Evolutionary conservation across 495 filamentous ascomycete species (phyloP).

Genomic region (Elasticomyces elasticus): DNA sequence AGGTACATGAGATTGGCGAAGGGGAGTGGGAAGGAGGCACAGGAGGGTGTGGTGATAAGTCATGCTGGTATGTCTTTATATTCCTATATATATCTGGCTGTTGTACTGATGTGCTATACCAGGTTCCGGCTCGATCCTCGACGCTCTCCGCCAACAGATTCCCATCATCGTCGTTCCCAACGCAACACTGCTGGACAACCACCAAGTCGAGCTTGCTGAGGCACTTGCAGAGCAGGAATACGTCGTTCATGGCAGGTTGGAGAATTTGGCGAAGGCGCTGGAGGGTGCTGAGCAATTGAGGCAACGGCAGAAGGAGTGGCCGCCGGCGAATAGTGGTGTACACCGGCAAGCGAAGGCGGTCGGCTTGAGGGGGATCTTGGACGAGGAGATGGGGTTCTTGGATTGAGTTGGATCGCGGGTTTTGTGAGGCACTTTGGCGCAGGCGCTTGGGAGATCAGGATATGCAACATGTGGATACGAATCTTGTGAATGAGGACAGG

Average conservation of each 20-base stretch:
- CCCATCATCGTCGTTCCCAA: conserved; percentile 84
- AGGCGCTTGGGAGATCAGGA: too few species aligned
- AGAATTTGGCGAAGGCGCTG: conserved; percentile 43
- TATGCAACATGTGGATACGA: too few species aligned
- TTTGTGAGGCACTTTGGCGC: too few species aligned
- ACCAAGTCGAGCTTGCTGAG: conserved; percentile 77
- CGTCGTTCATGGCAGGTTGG: conserved; percentile 53
- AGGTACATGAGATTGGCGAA: conserved; percentile 46
- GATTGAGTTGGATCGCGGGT: conserved; percentile 32
- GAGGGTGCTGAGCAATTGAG: conserved; percentile 36
- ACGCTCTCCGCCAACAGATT: conserved; percentile 56
- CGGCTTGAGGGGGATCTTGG: conserved; percentile 42
- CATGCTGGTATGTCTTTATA: conserved; percentile 62
- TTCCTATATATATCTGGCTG: background rate
- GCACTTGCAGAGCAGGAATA: conserved; percentile 60
- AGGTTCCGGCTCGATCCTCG: conserved; percentile 88
- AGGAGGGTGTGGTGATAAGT: conserved; percentile 63
- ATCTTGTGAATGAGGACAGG: too few species aligned
- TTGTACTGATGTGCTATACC: background rate
- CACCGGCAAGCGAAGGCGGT: conserved; percentile 26
- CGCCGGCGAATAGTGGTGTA: conserved; percentile 37
- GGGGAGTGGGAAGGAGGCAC: conserved; percentile 19
- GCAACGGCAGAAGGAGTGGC: conserved; percentile 37
- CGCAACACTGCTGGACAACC: conserved; percentile 70
- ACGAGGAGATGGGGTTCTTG: conserved; percentile 49